Conservation (phyloP, 441 rosid species). For the Corymbia citriodora region DNA sequence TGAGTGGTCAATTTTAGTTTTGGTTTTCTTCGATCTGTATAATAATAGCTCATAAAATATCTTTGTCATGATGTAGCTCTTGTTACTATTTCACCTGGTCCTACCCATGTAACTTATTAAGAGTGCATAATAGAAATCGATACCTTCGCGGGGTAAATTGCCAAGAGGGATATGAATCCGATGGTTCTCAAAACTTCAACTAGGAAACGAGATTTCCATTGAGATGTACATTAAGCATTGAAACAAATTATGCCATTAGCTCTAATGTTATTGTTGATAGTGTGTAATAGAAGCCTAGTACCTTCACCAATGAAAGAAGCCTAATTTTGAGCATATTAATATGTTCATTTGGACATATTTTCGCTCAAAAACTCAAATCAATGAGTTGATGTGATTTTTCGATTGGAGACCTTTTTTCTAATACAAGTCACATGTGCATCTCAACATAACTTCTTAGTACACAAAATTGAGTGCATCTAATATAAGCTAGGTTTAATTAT, state of each 20-base stretch:
- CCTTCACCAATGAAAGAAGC: too few relatives aligned
- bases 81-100: background rate
- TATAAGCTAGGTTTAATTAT: background rate
- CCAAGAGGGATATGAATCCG: background rate
- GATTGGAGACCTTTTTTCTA: background rate
- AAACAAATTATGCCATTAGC: fast-evolving
- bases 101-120: background rate
- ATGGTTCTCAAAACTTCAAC: background rate
- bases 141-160: background rate
- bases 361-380: background rate
- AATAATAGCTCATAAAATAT: background rate
- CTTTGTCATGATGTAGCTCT: background rate
- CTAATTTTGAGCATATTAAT: background rate
- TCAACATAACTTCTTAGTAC: background rate
- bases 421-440: fast-evolving
- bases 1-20: background rate
- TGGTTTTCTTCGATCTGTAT: background rate
- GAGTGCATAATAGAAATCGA: background rate
- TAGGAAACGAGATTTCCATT: fast-evolving
- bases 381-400: background rate
- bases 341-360: background rate
- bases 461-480: background rate
- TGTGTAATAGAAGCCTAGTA: background rate
- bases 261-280: too few relatives aligned
- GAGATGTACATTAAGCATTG: fast-evolving